Conservation (phyloP, 1,284 basidiomycete genomes). For the Cystobasidium pallidum region DNA sequence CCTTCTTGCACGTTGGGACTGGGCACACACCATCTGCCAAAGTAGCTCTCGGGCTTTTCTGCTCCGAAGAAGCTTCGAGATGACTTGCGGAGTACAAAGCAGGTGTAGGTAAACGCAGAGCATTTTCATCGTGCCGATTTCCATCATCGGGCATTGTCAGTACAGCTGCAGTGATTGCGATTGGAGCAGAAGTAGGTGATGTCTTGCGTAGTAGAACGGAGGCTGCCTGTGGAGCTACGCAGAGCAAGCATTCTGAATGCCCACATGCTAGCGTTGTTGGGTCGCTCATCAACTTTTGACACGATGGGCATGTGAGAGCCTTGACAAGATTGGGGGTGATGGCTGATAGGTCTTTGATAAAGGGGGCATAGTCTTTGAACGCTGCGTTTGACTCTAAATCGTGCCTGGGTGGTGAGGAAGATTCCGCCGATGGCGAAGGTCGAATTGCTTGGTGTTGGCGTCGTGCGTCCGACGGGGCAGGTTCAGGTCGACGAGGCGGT, state of each 20-base stretch:
- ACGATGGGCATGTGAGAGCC: constrained; percentile 59
- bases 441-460: not conserved
- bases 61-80: not conserved
- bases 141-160: not conserved
- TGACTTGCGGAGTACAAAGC: not conserved
- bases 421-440: not conserved
- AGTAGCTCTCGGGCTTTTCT: constrained; percentile 17
- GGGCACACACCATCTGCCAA: constrained; percentile 25
- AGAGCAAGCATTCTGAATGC: constrained; percentile 62
- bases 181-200: constrained; percentile 31
- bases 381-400: constrained; percentile 8
- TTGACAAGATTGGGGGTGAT: constrained; percentile 21
- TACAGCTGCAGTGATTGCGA: constrained; percentile 27
- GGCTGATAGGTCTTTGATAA: constrained; percentile 24
- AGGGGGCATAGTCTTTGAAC: constrained; percentile 22
- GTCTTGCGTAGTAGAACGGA: not conserved
- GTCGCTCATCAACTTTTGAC: constrained; percentile 57
- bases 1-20: constrained; percentile 18
- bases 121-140: not conserved
- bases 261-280: constrained; percentile 66
- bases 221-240: constrained; percentile 35
- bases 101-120: not conserved
- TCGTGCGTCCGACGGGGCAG: not conserved
- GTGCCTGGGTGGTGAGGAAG: constrained; percentile 3
- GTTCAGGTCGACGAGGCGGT: not conserved